Evolutionary conservation across 2,329 filamentous ascomycete genomes (phyloP).

Genomic region (Talaromyces sp.): DNA sequence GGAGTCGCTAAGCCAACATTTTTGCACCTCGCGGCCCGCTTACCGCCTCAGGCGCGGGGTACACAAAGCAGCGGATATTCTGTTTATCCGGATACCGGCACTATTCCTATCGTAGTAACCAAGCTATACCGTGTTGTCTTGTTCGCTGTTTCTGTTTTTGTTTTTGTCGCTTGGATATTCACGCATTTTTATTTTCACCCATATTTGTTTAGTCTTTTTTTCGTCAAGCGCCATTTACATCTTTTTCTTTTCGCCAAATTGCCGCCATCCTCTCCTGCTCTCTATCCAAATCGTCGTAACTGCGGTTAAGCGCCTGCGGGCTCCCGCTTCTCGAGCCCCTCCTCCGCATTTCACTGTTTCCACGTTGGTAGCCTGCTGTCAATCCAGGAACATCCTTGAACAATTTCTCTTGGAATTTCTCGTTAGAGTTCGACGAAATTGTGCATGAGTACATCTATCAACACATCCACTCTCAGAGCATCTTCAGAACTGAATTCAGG

Average conservation of each 20-base stretch:
- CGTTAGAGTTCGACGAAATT: neutral
- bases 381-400: neutral
- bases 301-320: neutral
- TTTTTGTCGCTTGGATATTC: neutral
- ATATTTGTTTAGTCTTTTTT: too few species aligned
- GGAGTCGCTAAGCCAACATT: too few species aligned
- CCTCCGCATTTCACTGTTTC: constrained; percentile 15
- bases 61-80: constrained; percentile 12
- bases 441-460: neutral
- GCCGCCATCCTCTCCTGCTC: neutral
- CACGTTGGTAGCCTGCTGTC: neutral
- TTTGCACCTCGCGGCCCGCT: neutral
- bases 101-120: constrained; percentile 10
- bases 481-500: constrained; percentile 1
- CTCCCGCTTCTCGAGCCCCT: constrained; percentile 4
- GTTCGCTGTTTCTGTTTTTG: neutral
- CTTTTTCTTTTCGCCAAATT: neutral
- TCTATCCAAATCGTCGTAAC: neutral
- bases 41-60: constrained; percentile 1
- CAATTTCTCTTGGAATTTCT: neutral
- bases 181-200: neutral
- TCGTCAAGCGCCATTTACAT: neutral
- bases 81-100: constrained; percentile 13
- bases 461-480: neutral
- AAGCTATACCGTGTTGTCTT: neutral